Evolutionary conservation across 164 flowering plant genomes (phyloP), one percentile per base, ranked within the genome.

Genomic region (Magnolia changhungtana): DNA sequence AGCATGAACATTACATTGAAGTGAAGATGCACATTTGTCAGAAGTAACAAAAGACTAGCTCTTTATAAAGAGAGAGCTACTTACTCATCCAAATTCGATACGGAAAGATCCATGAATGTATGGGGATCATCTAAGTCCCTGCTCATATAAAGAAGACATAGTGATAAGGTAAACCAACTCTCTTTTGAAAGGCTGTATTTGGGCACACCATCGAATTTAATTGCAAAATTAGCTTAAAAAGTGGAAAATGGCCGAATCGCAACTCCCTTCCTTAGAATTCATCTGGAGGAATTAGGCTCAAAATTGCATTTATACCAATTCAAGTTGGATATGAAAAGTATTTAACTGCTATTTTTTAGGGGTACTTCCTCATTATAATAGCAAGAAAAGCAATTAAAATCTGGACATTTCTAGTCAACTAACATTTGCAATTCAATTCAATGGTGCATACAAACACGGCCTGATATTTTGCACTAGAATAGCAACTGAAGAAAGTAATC

Each of bases 41-140:
- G 10, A 68, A 37, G 4, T 14, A 68, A 37, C 45, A 27, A 31
- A 31, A 10, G 71, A 68, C 21, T 29, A 20, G 52, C 19, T 19
- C 27, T 67, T 23, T 67, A 14, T 45, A 50, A 49, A 76, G 9
- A 63, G 27, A 5, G 50, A 18, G 51, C 65, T 79, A 21, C 94
- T 89, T 90, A 93, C 97, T 92, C 93, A n/a, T 92, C 90, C 81
- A 90, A 82, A 74, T 79, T 93, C 45, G 98, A 92, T 19, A 90
- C 97, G 61, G 81, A 93, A 51, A 96, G 89, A 82, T 96, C 98
- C 81, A 89, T 72, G 71, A 96, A 96, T n/a, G 97, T 88, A 81
- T 93, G 90, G 68, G 98, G 98, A 87, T 93, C 96, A 80, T 89
- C 87, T 59, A 88, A 80, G 78, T 96, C 90, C 75, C 98, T 93